A percentile compares a stretch with the other conserved stretches of the same genome.
These are phyloP conservation scores for Termitomyces sp. DNA, from an alignment of 768 basidiomycete species.

Conservation along the genomic window DNA sequence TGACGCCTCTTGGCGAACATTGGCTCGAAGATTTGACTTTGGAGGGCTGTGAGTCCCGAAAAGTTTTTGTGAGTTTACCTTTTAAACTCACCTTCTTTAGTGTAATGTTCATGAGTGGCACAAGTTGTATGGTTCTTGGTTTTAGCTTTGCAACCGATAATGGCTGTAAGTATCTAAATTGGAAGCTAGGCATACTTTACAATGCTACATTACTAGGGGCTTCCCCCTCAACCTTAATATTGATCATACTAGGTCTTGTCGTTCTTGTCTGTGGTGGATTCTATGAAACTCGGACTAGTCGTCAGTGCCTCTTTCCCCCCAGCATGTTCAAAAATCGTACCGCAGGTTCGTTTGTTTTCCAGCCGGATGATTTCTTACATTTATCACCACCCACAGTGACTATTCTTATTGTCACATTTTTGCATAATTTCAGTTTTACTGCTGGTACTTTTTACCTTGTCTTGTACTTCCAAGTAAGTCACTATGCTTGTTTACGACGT, in stretches of 20 bases:
- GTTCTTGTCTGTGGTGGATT: constrained; percentile 55
- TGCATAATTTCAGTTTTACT: constrained; percentile 81
- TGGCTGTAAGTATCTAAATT: constrained; percentile 51
- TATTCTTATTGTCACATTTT: constrained; percentile 64
- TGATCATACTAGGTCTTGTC: constrained; percentile 51
- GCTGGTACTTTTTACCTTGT: constrained; percentile 86
- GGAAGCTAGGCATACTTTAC: not conserved
- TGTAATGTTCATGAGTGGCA: constrained; percentile 68
- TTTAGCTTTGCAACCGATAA: constrained; percentile 68
- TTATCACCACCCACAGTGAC: constrained; percentile 37
- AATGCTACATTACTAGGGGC: constrained; percentile 45
- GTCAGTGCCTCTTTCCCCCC: constrained; percentile 70
- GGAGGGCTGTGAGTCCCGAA: constrained; percentile 58
- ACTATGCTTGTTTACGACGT: constrained; percentile 7
- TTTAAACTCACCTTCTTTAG: constrained; percentile 32
- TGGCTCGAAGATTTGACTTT: constrained; percentile 66
- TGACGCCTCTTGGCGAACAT: constrained; percentile 50
- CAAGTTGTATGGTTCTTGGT: constrained; percentile 69
- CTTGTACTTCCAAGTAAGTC: constrained; percentile 68
- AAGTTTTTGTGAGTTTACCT: constrained; percentile 1
- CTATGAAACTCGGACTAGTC: constrained; percentile 62
- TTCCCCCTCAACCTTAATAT: constrained; percentile 51
- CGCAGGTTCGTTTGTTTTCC: constrained; percentile 40
- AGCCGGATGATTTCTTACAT: constrained; percentile 9
- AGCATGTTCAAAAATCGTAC: constrained; percentile 55